Evolutionary conservation across 371 early-diverging fungal genomes (phyloP).

Genomic region (Mucor velutinosus): DNA sequence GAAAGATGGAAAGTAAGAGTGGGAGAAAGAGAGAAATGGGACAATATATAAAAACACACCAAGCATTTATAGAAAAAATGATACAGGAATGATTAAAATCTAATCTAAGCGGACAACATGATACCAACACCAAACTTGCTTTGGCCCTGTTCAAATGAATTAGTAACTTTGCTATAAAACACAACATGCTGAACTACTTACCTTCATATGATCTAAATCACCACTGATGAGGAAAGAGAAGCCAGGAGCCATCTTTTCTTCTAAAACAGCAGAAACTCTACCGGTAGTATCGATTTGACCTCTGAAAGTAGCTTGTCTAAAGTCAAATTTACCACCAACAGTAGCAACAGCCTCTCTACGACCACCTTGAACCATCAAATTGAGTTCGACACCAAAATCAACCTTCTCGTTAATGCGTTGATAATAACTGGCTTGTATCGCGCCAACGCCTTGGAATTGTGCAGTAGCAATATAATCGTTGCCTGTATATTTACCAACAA

Average conservation of each 20-base stretch:
- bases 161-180: not conserved
- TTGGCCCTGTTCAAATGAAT: constrained; percentile 53
- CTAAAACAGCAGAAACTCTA: constrained; percentile 84
- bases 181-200: constrained; percentile 9
- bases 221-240: constrained; percentile 90
- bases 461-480: constrained; percentile 80
- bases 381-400: constrained; percentile 93
- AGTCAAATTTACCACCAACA: constrained; percentile 96
- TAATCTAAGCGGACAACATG: constrained; percentile 73
- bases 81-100: constrained; percentile 1
- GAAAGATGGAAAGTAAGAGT: not conserved
- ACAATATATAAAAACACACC: constrained; percentile 2
- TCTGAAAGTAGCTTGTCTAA: constrained; percentile 88
- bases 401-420: constrained; percentile 91
- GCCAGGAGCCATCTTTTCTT: constrained; percentile 95
- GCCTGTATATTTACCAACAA: constrained; percentile 76
- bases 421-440: constrained; percentile 88
- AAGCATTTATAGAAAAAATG: constrained; percentile 2
- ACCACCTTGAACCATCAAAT: constrained; percentile 75
- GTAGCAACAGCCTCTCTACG: constrained; percentile 91
- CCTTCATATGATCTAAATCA: constrained; percentile 95
- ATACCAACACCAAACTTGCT: constrained; percentile 83
- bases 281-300: constrained; percentile 91
- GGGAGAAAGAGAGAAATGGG: not conserved
- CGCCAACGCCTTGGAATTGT: constrained; percentile 82